Evolutionary conservation across 345 rosid species (phyloP).

Genomic region (Syzygium aromaticum): DNA sequence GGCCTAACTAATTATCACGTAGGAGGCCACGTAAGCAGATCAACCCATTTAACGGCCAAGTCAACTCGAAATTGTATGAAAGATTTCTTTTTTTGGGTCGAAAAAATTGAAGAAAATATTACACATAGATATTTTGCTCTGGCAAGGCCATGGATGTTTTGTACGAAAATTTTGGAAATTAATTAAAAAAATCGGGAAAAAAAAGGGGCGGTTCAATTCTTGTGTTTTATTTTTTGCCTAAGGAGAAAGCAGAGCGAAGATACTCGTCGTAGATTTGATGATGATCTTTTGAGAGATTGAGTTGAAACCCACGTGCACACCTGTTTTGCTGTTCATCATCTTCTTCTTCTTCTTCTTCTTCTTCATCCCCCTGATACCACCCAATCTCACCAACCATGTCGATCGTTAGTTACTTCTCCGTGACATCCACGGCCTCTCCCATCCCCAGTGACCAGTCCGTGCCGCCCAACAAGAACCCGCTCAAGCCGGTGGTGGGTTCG

Average conservation of each 20-base stretch:
- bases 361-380: neutral
- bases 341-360: neutral
- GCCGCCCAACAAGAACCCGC: conserved; percentile 37
- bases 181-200: neutral
- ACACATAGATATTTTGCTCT: too few species aligned
- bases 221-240: neutral
- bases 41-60: neutral
- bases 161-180: too few species aligned
- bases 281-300: neutral
- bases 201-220: neutral
- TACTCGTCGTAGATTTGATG: neutral
- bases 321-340: neutral
- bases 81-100: too few species aligned
- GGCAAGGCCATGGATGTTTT: too few species aligned
- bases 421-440: conserved; percentile 41
- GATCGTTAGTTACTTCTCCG: conserved; percentile 43
- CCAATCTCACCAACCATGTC: conserved; percentile 25
- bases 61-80: neutral
- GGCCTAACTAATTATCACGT: neutral
- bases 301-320: neutral
- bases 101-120: too few species aligned
- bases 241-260: neutral
- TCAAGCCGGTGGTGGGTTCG: conserved; percentile 83
- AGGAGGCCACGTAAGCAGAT: neutral
- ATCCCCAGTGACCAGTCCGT: conserved; percentile 33